These are phyloP conservation scores for Phialophora tarda DNA, from an alignment of 2,329 filamentous ascomycete species.

Conservation along the genomic window DNA sequence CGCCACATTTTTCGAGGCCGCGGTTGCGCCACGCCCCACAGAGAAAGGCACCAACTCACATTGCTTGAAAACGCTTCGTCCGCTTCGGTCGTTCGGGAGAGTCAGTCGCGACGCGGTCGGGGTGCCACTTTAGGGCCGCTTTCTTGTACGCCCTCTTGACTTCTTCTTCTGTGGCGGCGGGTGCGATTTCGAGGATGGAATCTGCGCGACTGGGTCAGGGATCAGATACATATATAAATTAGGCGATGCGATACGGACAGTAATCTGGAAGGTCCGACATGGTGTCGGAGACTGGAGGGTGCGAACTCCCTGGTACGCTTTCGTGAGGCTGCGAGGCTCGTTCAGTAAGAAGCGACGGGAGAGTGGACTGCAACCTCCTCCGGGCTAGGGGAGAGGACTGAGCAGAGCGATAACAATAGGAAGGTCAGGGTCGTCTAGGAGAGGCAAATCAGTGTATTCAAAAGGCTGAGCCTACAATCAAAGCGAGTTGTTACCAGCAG, in stretches of 20 bases:
- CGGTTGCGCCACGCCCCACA: not conserved
- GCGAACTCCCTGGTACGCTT: not conserved
- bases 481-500: not conserved
- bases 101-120: conserved; percentile 82
- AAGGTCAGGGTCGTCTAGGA: not conserved
- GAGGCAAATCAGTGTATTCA: not conserved
- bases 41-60: conserved; percentile 46
- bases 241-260: conserved; percentile 28
- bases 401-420: not conserved
- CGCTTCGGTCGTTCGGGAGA: conserved; percentile 81
- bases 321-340: not conserved
- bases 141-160: conserved; percentile 95
- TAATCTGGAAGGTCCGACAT: conserved; percentile 40
- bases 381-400: not conserved
- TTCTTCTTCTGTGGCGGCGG: conserved; percentile 78
- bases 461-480: not conserved
- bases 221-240: not conserved
- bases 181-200: conserved; percentile 69
- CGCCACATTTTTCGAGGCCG: not conserved
- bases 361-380: not conserved
- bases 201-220: conserved; percentile 21
- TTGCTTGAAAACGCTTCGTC: conserved; percentile 86
- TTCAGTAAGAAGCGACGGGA: not conserved
- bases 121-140: conserved; percentile 88
- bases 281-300: not conserved